Evolutionary conservation across 805 yeast species (phyloP).

Genomic region (Barnettozyma siamensis): DNA sequence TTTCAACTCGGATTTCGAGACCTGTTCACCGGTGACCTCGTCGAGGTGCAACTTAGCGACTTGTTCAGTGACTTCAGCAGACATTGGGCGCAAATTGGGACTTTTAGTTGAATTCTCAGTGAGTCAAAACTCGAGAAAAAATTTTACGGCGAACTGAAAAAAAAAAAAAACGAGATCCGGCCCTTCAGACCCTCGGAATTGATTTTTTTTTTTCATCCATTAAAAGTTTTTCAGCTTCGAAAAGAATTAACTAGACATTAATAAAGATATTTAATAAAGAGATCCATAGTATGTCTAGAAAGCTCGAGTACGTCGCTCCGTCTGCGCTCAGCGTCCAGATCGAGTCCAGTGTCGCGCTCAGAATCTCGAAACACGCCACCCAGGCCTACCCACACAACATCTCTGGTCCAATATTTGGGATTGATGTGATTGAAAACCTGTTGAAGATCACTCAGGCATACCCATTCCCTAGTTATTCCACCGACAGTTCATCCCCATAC

Average conservation of each 20-base stretch:
- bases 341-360: conserved; percentile 39
- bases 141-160: background rate
- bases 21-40: conserved; percentile 93
- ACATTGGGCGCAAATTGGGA: background rate
- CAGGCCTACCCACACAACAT: conserved; percentile 56
- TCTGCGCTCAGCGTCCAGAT: conserved; percentile 18
- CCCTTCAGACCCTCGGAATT: background rate
- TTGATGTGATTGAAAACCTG: conserved; percentile 49
- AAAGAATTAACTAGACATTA: no score
- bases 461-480: conserved; percentile 56
- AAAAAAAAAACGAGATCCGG: no score
- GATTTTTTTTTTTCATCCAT: background rate
- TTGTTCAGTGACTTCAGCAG: conserved; percentile 55
- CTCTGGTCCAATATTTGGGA: conserved; percentile 72
- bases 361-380: conserved; percentile 61
- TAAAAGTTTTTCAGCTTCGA: background rate
- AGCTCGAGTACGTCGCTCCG: conserved; percentile 15
- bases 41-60: conserved; percentile 78
- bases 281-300: background rate
- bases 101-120: background rate
- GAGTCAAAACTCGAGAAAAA: background rate
- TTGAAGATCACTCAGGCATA: conserved; percentile 51
- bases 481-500: conserved; percentile 53
- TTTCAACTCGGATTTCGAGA: conserved; percentile 93
- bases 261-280: no score